phyloP scores from a whole-genome alignment of 192 early-diverging fungal genomes.

The Linderina pennispora region DNA sequence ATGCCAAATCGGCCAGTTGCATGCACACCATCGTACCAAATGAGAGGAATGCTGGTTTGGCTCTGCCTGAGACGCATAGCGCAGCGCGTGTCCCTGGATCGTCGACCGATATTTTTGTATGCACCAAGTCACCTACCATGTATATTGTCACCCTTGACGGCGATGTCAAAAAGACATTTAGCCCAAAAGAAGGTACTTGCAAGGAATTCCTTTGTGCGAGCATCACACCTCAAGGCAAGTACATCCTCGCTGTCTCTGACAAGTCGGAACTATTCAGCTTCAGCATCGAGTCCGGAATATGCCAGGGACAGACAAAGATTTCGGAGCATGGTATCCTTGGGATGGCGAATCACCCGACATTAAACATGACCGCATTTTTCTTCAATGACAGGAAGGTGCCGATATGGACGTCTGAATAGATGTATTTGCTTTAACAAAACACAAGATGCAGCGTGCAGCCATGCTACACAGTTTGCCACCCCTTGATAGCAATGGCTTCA shows the following conservation, averaged over 20 bases:
- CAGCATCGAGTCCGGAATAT: constrained; percentile 53
- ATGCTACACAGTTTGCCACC: too few relatives aligned
- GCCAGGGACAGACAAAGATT: constrained; percentile 44
- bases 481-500: too few relatives aligned
- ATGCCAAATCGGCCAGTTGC: constrained; percentile 67
- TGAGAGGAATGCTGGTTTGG: constrained; percentile 47
- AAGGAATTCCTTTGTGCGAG: constrained; percentile 54
- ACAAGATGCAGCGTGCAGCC: too few relatives aligned
- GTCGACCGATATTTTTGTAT: constrained; percentile 65
- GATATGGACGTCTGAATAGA: too few relatives aligned
- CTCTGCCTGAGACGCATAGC: constrained; percentile 32
- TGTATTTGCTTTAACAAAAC: too few relatives aligned
- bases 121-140: constrained; percentile 67
- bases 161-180: constrained; percentile 45
- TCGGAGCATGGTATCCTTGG: constrained; percentile 70
- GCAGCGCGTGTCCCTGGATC: constrained; percentile 64
- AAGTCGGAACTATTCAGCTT: constrained; percentile 64
- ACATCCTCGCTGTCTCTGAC: constrained; percentile 72
- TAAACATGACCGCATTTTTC: constrained; percentile 60
- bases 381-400: constrained; percentile 27
- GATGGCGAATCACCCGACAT: constrained; percentile 72
- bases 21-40: constrained; percentile 50
- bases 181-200: constrained; percentile 35
- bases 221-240: constrained; percentile 74
- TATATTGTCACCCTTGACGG: constrained; percentile 67